Percentiles rank a stretch among this genome's conserved stretches.
phyloP scores from a whole-genome alignment of 768 basidiomycete genomes.

The Leucogyrophana mollusca region DNA sequence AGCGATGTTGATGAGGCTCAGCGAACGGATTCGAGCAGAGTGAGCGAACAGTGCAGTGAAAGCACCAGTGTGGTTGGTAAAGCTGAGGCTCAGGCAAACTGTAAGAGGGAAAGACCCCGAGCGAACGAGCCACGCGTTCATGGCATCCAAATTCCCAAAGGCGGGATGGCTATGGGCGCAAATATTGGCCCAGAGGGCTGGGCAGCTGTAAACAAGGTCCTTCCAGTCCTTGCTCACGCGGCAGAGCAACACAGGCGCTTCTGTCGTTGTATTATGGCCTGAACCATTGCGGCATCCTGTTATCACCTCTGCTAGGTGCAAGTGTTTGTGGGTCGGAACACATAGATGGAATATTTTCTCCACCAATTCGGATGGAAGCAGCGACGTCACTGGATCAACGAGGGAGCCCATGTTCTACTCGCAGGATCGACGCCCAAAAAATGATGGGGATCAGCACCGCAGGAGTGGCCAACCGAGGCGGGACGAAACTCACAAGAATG shows the following conservation, averaged over 20 bases:
- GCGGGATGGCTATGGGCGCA: not conserved
- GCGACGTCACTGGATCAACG: too few relatives aligned
- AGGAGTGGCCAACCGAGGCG: too few relatives aligned
- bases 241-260: conserved; percentile 1
- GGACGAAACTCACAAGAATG: too few relatives aligned
- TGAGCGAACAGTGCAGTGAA: not conserved
- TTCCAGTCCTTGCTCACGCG: conserved; percentile 4
- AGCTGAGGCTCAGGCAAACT: not conserved
- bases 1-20: not conserved
- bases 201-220: conserved; percentile 2
- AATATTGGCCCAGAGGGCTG: conserved; percentile 1
- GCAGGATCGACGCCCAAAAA: too few relatives aligned
- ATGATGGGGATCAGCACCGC: too few relatives aligned
- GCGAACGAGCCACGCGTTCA: not conserved
- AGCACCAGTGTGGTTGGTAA: not conserved
- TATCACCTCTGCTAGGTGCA: not conserved
- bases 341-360: conserved; percentile 1
- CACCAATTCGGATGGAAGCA: conserved; percentile 1
- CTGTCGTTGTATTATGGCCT: too few relatives aligned
- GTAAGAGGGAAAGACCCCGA: not conserved
- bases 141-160: not conserved
- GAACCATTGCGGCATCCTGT: too few relatives aligned
- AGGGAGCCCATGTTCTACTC: too few relatives aligned
- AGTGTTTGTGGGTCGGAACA: not conserved
- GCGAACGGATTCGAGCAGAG: not conserved